Base-by-base conservation (phyloP, 1,284 basidiomycete species). In the Tremellales sp. region DNA sequence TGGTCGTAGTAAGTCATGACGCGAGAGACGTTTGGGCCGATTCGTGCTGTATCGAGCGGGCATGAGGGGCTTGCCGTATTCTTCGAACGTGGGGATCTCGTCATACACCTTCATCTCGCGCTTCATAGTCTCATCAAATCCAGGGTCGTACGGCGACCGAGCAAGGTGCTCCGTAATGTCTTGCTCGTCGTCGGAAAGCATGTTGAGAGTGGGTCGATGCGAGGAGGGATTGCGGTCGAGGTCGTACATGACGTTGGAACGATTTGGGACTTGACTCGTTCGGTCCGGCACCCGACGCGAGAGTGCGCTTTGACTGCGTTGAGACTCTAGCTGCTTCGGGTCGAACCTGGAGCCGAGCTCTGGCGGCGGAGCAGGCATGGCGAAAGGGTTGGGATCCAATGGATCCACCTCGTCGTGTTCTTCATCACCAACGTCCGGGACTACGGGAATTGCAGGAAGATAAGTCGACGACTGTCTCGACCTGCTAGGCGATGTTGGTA, bases 281-380 rank as follows among this genome's bases (percentile, higher is more conserved):
- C 29, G n/a, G 29, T n/a, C 10, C 29, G n/a, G 29, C 29, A 33
- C 10, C n/a, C 29, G 29, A 33, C 8, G 29, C 10, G 29, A 10
- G 6, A 40, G 39, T 21, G 12, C n/a, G 6, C n/a, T 19, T 5
- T 15, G n/a, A 22, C 43, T 21, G n/a, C 60, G 46, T 45, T 62
- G 63, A 23, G 49, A 48, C 21, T 60, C 48, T 11, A 64, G 29
- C 7, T 51, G 43, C 44, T 69, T 70, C 0, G 73, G 72, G 48
- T 72, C 70, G 51, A 72, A 73, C 1, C 67, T 48, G 0, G 67
- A 68, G 2, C 65, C 60, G 21, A 64, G 39, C 23, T 61, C 60
- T 3, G 61, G 54, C 0, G 64, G 60, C 6, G 68, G 71, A 23
- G 67, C 59, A 19, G 71, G 66, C 4, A 72, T 40, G 22, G 72